Percentiles rank a stretch among this genome's conserved stretches.
Conservation (phyloP, 2,329 filamentous ascomycete genomes). For the Teratosphaeria destructans region DNA sequence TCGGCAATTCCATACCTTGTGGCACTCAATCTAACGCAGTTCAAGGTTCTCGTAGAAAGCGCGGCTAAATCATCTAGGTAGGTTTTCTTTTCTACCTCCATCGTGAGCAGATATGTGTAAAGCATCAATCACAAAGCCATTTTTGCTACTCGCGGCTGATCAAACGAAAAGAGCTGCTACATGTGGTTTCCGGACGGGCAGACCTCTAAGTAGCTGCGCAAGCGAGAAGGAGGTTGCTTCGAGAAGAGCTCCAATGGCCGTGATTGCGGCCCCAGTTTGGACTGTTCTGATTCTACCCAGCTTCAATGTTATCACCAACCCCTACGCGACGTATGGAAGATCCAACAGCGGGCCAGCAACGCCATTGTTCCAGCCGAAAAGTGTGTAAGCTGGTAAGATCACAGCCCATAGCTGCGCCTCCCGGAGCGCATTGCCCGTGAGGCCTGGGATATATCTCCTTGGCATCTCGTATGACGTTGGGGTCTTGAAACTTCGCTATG, state of each 20-base stretch:
- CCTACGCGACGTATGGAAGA: conserved; percentile 5
- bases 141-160: no score
- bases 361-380: conserved; percentile 42
- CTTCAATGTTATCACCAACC: conserved; percentile 26
- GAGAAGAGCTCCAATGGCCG: conserved; percentile 49
- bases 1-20: no score
- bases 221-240: conserved; percentile 44
- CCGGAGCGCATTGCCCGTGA: conserved; percentile 2
- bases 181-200: no score
- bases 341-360: conserved; percentile 36
- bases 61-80: no score
- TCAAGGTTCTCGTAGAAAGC: no score
- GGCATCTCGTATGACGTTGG: background rate
- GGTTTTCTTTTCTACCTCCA: no score
- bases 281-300: conserved; percentile 41
- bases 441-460: conserved; percentile 3
- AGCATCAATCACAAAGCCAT: no score
- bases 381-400: conserved; percentile 31
- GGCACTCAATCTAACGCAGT: no score
- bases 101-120: no score
- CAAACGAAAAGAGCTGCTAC: no score
- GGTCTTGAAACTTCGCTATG: background rate
- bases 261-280: conserved; percentile 48
- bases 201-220: conserved; percentile 30
- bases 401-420: conserved; percentile 22